Evolutionary conservation across 1,284 basidiomycete species (phyloP), one percentile per base, ranked within the genome.

Genomic region (Prillingera fragicola): DNA sequence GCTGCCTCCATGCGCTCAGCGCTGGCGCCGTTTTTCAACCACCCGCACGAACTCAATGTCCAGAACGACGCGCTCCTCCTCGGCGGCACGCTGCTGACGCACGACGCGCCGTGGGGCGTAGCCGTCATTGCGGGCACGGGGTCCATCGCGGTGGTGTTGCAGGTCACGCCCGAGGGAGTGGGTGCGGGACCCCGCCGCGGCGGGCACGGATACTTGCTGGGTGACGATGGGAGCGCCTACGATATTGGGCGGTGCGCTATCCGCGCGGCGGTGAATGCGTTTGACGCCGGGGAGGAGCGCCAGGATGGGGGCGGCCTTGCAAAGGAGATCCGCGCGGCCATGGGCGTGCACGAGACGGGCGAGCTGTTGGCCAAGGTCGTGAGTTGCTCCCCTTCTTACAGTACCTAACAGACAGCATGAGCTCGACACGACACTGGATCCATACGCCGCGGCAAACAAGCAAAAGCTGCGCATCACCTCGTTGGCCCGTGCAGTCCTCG

Each of bases 121-220:
- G 60, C 60, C 9, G 58, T 67, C 8, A 62, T 67, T 14, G 61
- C 61, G 4, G 64, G 64, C 1, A 67, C 64, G 8, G 64, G 64
- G 2, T 57, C 54, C 4, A 55, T 67, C 6, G 56, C 59, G 0
- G 45, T 65, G 18, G 59, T 43, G 1, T 39, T 67, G 4, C 54
- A 60, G 24, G 46, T 60, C 12, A 46, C 35, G 4, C 38, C 31
- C 5, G 37, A 44, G 9, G 57, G 56, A 4, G 55, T 64, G 1
- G 39, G 37, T 0, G 55, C 57, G 34, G 46, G 52, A 1, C 63
- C 53, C 3, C 43, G 64, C 17, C 38, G 61, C 17, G 64, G 63
- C 6, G 64, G 64, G 3, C 43, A 54, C 33, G 64, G 64, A 4
- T 62, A 65, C 51, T 36, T 67, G 3, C 49, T 67, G 3, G 63